Base-by-base conservation (phyloP, 116 monocot species). In the Iris pallida region DNA sequence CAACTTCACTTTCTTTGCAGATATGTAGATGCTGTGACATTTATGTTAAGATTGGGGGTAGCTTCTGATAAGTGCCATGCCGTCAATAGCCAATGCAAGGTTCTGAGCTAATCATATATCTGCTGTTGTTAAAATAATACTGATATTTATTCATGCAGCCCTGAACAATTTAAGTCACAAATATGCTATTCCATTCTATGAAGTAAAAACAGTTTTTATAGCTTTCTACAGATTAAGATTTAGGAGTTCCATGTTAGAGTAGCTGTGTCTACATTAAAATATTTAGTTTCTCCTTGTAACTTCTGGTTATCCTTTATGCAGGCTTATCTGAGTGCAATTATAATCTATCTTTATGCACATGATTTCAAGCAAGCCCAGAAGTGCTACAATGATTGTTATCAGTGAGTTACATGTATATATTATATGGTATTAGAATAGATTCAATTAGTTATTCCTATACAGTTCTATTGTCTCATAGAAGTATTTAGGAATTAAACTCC, bases 21-120 rank as follows among this genome's bases (percentile, higher is more conserved):
- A 75, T 99, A 93, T 62, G 59, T 78, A 46, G 90, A 99, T 85
- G 98, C 98, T 67, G 93, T 90, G 16, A 60, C 83, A 30, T 74
- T 75, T 65, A 79, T 90, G 61, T 71, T 99, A 66, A 90, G 85
- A 69, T 86, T 72, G 86, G 90, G 93, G 45, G 65, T 86, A 57
- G 88, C 93, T 80, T 93, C 98, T 64, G 93, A 93, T 70, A 82
- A 88, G 69, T 90, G 90, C 75, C 86, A 86, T 80, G 98, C 98
- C 55, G 82, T 93, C 51, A 78, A 99, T 65, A 99, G 98, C 76
- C 98, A 99, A 70, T 99, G 98, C 88, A 99, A 99, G 93, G 98
- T 99, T 53, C 16, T 73, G 8, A 20, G 14, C 47, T 4, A 42
- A 44, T 16, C 13, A 10, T 55, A 18, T 63, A 43, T 46, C 16